These are phyloP conservation scores for Phylloporus rhodoxanthus DNA, from an alignment of 768 basidiomycete species.

Conservation along the genomic window DNA sequence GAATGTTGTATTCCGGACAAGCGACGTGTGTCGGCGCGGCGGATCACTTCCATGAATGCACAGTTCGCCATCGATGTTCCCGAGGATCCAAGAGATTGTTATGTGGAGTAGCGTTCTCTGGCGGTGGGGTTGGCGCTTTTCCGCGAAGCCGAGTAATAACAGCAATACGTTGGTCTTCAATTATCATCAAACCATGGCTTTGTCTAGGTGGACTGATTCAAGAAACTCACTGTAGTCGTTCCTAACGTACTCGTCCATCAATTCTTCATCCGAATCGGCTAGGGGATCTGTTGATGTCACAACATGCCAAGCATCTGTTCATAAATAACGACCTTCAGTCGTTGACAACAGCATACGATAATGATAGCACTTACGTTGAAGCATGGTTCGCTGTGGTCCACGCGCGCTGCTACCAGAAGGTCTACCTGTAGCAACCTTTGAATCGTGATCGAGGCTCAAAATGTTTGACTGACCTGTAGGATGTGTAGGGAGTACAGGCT, in stretches of 20 bases:
- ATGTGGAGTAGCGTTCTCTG: constrained; percentile 10
- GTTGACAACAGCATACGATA: neutral
- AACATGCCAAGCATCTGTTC: constrained; percentile 68
- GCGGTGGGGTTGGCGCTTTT: constrained; percentile 44
- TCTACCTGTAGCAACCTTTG: constrained; percentile 15
- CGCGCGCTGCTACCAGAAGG: constrained; percentile 8
- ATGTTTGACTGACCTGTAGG: constrained; percentile 18
- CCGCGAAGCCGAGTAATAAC: constrained; percentile 50
- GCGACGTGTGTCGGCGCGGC: neutral
- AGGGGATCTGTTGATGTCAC: constrained; percentile 60
- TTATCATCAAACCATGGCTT: neutral
- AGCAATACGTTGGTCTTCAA: constrained; percentile 44
- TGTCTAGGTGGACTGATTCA: neutral
- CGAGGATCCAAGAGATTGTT: constrained; percentile 19
- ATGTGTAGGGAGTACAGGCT: constrained; percentile 12
- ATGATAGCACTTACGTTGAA: constrained; percentile 35
- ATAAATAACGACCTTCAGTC: neutral
- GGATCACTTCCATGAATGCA: constrained; percentile 33
- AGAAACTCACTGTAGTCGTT: constrained; percentile 57
- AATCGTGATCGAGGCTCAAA: neutral
- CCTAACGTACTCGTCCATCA: constrained; percentile 54
- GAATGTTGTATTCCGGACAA: neutral
- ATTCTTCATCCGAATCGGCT: constrained; percentile 68
- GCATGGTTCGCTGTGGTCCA: constrained; percentile 37
- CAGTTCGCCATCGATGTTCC: constrained; percentile 34